These are phyloP conservation scores for Hypoxylon sp. DNA, from an alignment of 2,329 filamentous ascomycete genomes.

Conservation along the genomic window DNA sequence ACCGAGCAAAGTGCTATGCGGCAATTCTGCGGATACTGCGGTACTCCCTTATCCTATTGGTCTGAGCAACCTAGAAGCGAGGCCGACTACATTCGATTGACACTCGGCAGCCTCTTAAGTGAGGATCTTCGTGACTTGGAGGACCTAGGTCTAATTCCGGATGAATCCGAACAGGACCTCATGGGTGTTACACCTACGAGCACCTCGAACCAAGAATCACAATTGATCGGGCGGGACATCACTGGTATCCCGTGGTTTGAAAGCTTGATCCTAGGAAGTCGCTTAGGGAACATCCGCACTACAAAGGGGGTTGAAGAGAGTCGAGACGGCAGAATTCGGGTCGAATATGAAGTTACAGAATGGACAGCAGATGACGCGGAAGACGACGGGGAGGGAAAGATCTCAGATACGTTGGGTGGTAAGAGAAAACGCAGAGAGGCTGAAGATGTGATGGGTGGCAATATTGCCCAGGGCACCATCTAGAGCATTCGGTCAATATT, in stretches of 20 bases:
- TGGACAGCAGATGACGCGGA: constrained; percentile 68
- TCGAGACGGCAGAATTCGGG: constrained; percentile 72
- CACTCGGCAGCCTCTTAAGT: constrained; percentile 80
- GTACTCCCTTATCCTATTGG: constrained; percentile 88
- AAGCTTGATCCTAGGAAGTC: constrained; percentile 80
- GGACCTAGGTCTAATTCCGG: constrained; percentile 78
- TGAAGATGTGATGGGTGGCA: constrained; percentile 47
- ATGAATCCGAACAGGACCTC: constrained; percentile 51
- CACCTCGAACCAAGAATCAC: constrained; percentile 52
- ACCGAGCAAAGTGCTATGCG: constrained; percentile 72
- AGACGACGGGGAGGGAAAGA: constrained; percentile 54
- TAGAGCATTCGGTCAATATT: constrained; percentile 23
- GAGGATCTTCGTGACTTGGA: constrained; percentile 80
- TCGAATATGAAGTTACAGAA: constrained; percentile 90
- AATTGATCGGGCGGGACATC: constrained; percentile 65
- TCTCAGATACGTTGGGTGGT: constrained; percentile 58
- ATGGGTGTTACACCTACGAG: constrained; percentile 48
- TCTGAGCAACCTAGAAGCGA: constrained; percentile 78
- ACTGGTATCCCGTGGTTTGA: constrained; percentile 91
- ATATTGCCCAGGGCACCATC: constrained; percentile 17
- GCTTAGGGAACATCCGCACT: constrained; percentile 75
- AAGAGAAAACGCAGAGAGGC: constrained; percentile 68
- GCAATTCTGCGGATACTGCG: constrained; percentile 93
- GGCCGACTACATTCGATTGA: constrained; percentile 83
- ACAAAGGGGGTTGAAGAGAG: constrained; percentile 67